These are phyloP conservation scores for Starmerella bombi DNA, from an alignment of 805 yeast species.

Conservation along the genomic window DNA sequence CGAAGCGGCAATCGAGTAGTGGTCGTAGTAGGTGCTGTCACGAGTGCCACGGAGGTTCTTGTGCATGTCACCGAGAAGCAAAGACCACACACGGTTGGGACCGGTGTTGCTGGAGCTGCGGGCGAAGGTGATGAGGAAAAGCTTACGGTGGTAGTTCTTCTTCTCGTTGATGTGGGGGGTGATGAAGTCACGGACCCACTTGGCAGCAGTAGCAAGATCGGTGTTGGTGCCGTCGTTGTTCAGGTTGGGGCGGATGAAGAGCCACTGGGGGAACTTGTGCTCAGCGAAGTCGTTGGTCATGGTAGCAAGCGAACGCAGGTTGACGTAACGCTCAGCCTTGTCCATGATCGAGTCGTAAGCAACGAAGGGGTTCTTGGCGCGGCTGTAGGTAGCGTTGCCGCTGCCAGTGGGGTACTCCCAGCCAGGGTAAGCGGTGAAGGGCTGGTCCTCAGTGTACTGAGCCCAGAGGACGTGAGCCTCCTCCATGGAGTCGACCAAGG, in stretches of 20 bases:
- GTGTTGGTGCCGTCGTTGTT: constrained; percentile 42
- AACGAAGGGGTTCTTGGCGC: constrained; percentile 41
- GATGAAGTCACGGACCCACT: constrained; percentile 36
- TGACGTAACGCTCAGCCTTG: constrained; percentile 29
- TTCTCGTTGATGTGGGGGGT: constrained; percentile 28
- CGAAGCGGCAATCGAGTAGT: constrained; percentile 38
- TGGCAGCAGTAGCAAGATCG: constrained; percentile 35
- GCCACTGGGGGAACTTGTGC: constrained; percentile 39
- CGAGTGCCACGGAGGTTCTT: constrained; percentile 32
- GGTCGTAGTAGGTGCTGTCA: constrained; percentile 39
- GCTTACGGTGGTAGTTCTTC: constrained; percentile 38
- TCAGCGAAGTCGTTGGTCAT: constrained; percentile 32
- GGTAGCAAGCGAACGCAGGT: constrained; percentile 38
- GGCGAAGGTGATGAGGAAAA: constrained; percentile 39
- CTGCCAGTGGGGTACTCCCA: constrained; percentile 34
- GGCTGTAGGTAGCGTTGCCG: constrained; percentile 38
- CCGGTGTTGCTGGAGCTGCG: constrained; percentile 35
- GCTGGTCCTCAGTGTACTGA: constrained; percentile 41
- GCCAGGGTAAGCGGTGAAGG: constrained; percentile 41
- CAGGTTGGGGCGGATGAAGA: constrained; percentile 43
- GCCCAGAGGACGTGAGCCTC: constrained; percentile 38
- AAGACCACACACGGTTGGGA: constrained; percentile 35
- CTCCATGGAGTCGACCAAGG: constrained; percentile 38
- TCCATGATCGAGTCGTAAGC: constrained; percentile 32
- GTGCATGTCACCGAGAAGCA: constrained; percentile 39